A percentile compares a stretch with the other conserved stretches of the same genome.
These are phyloP conservation scores for Pleurotus platypus DNA, from an alignment of 768 basidiomycete genomes.

Conservation along the genomic window DNA sequence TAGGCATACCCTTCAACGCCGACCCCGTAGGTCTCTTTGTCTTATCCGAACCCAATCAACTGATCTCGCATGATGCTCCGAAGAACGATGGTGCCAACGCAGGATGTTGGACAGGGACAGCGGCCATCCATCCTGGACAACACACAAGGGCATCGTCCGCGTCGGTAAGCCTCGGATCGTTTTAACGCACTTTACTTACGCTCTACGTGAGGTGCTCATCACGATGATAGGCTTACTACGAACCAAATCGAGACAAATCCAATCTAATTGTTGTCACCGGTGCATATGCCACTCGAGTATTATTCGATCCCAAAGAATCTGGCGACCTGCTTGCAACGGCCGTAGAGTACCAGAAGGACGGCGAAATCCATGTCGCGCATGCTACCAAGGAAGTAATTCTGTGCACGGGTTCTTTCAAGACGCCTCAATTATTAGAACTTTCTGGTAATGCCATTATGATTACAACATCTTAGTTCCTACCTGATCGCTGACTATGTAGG, in stretches of 20 bases:
- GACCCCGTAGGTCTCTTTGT: conserved; percentile 1
- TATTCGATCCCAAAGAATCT: background rate
- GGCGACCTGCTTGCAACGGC: conserved; percentile 7
- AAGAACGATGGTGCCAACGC: background rate
- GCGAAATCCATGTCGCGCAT: conserved; percentile 5
- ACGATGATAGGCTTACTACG: conserved; percentile 2
- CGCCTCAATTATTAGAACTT: conserved; percentile 21
- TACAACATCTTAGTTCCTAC: conserved; percentile 7
- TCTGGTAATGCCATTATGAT: conserved; percentile 13
- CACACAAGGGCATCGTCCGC: conserved; percentile 4
- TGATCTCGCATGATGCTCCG: too few relatives aligned
- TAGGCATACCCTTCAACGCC: conserved; percentile 9
- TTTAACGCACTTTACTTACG: background rate
- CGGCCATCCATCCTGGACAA: background rate
- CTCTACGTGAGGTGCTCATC: background rate
- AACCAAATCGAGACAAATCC: background rate
- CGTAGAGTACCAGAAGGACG: conserved; percentile 11
- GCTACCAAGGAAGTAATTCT: conserved; percentile 20
- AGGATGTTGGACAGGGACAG: background rate
- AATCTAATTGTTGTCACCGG: conserved; percentile 2
- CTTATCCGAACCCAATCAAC: background rate
- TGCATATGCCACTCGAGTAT: conserved; percentile 3
- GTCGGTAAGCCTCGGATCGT: background rate
- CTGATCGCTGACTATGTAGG: conserved; percentile 25
- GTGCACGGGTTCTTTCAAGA: conserved; percentile 18